Percentiles rank a stretch among this genome's conserved stretches.
phyloP scores from a whole-genome alignment of 1,284 basidiomycete species.

The Papiliotrema nemorosa region DNA sequence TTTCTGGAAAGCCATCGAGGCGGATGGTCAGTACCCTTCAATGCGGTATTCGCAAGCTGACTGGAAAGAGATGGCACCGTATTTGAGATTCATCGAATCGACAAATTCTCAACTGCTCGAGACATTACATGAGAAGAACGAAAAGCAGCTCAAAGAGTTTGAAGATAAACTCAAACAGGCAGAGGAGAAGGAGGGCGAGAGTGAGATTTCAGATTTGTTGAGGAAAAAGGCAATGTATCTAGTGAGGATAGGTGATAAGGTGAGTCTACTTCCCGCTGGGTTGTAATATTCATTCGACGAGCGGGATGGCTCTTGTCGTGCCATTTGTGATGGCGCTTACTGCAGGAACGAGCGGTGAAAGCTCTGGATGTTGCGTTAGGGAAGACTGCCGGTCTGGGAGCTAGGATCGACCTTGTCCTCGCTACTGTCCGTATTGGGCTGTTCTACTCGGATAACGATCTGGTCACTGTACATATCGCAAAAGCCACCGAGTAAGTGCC shows the following conservation, averaged over 20 bases:
- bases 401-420: constrained; percentile 87
- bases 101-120: constrained; percentile 62
- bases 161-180: constrained; percentile 80
- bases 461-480: constrained; percentile 70
- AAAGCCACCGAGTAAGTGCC: constrained; percentile 73
- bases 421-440: constrained; percentile 85
- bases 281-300: too few relatives aligned
- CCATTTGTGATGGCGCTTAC: background rate
- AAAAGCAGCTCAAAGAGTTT: constrained; percentile 68
- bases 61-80: constrained; percentile 73
- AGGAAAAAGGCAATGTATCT: constrained; percentile 82
- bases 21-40: constrained; percentile 64
- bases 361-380: constrained; percentile 82
- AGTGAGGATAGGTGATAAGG: constrained; percentile 89
- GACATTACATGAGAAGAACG: constrained; percentile 70
- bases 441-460: constrained; percentile 78
- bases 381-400: constrained; percentile 90
- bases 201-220: constrained; percentile 84
- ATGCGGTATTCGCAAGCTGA: too few relatives aligned
- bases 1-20: constrained; percentile 72
- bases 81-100: constrained; percentile 52
- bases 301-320: too few relatives aligned
- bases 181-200: constrained; percentile 87
- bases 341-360: constrained; percentile 66
- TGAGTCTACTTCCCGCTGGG: constrained; percentile 38